Conservation (phyloP, 2,329 filamentous ascomycete genomes). For the Sarocladiaceae sp. region DNA sequence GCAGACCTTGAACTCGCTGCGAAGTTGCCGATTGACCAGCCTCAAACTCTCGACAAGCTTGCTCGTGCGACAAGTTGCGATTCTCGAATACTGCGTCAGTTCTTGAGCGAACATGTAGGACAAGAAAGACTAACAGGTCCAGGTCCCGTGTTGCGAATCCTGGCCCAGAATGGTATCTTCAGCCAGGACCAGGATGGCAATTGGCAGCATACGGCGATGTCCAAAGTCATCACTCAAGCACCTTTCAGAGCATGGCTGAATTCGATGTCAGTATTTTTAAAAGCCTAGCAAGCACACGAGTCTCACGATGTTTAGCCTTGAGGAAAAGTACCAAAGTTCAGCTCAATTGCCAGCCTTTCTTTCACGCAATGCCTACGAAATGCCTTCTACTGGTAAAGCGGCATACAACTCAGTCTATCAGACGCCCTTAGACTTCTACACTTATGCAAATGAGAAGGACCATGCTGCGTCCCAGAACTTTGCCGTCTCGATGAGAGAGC, state of each 20-base stretch:
- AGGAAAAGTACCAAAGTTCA: background rate
- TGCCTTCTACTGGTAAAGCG: background rate
- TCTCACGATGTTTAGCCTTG: background rate
- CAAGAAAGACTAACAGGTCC: background rate
- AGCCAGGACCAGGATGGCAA: background rate
- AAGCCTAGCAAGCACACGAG: background rate
- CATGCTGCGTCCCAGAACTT: background rate
- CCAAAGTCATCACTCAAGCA: background rate
- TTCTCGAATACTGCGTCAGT: background rate
- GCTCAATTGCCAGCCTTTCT: background rate
- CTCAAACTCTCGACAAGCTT: background rate
- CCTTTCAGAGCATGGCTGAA: constrained; percentile 2
- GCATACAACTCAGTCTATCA: background rate
- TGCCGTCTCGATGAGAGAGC: background rate
- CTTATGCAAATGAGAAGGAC: background rate
- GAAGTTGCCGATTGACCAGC: background rate
- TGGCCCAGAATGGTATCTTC: background rate
- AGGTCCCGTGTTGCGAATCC: background rate
- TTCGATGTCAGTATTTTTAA: background rate
- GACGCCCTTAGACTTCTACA: background rate
- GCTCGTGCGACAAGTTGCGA: background rate
- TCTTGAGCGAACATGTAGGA: background rate
- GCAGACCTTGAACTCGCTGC: background rate
- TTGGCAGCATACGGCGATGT: background rate
- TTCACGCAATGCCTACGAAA: background rate